Conservation (phyloP, 1,284 basidiomycete species). For the Trichosporon sp. region DNA sequence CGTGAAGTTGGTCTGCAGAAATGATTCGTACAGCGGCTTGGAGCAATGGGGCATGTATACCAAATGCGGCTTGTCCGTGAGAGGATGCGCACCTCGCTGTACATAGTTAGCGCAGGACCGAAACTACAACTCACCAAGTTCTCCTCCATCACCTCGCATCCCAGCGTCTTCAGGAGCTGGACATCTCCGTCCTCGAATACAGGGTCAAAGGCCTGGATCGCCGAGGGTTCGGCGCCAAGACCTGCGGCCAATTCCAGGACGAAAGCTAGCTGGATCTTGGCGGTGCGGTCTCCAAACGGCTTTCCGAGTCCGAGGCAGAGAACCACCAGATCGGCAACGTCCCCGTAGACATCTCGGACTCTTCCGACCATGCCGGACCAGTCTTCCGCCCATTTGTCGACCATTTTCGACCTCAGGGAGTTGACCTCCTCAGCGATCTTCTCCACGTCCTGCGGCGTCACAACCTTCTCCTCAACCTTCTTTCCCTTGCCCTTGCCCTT, state of each 20-base stretch:
- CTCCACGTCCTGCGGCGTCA: constrained; percentile 19
- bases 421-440: constrained; percentile 22
- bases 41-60: constrained; percentile 45
- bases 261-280: constrained; percentile 44
- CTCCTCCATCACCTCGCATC: constrained; percentile 25
- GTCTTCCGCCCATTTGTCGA: constrained; percentile 35
- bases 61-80: constrained; percentile 26
- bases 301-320: constrained; percentile 43
- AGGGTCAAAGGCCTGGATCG: constrained; percentile 38
- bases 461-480: constrained; percentile 10
- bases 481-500: constrained; percentile 14
- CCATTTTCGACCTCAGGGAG: constrained; percentile 37
- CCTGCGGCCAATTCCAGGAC: constrained; percentile 19
- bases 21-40: constrained; percentile 38
- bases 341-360: not conserved
- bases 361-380: constrained; percentile 25
- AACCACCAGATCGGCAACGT: constrained; percentile 11
- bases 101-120: constrained; percentile 1
- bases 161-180: constrained; percentile 24
- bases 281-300: constrained; percentile 37
- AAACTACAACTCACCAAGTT: constrained; percentile 27
- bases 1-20: constrained; percentile 33
- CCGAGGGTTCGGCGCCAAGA: constrained; percentile 10
- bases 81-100: constrained; percentile 29
- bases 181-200: constrained; percentile 37